Evolutionary conservation across 2,329 filamentous ascomycete genomes (phyloP), one percentile per base, ranked within the genome.

Genomic region (Cordyceps farinosa): DNA sequence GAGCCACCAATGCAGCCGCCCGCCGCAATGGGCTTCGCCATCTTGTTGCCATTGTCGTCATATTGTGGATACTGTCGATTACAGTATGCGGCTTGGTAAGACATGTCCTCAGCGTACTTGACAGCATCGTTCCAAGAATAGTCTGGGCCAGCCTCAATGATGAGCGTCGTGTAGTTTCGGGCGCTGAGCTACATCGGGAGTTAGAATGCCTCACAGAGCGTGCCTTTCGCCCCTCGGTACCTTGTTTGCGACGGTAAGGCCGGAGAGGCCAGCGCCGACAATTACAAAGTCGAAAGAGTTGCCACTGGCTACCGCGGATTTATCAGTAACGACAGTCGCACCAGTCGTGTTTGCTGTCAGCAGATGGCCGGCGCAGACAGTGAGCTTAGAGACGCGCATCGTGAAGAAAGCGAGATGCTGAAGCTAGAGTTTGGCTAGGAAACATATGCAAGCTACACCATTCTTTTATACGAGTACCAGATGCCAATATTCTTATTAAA

Each of bases 211-310:
- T 40, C 36, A 30, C 4, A 8, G 11, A 8, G 42, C 34, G 38
- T 15, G n/a, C 42, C 22, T 7, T 50, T 5, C 5, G 30, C 3
- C 5, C 9, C 5, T 13, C 34, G 58, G n/a, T 50, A 62, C 65
- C 62, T 67, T 67, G 36, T 66, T 67, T 22, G 57, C 65, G 10
- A 65, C 64, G 1, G 62, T 64, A 1, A 79, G 71, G 13, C 78
- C 77, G 17, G 70, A 69, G 7, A 79, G 67, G 1, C 77, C 77
- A 8, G 74, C 77, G 10, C 77, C 77, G 7, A 78, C 66, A n/a
- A 78, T 68, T 6, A 77, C 67, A 1, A 76, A 75, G 59, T 75
- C 73, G 17, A 65, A 69, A 66, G 36, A 51, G 34, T 67, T 57
- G 56, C 55, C 38, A 32, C 56, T 38, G 0, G 48, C 66, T 9